Evolutionary conservation across 768 basidiomycete genomes (phyloP).

Genomic region (Boletus coccyginus): DNA sequence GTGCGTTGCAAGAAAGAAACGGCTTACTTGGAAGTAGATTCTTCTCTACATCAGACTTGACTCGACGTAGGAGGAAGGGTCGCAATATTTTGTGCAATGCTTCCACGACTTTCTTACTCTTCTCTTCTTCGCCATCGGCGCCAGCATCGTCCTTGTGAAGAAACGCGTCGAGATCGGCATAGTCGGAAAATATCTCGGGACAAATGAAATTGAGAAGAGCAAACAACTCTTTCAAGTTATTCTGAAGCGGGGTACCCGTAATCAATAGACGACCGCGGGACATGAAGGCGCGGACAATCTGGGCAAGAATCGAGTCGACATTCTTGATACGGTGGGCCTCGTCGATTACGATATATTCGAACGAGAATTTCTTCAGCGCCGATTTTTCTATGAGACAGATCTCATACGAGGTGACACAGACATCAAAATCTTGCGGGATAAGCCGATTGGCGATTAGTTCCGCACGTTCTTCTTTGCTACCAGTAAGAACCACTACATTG

Average conservation of each 20-base stretch:
- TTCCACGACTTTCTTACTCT: constrained; percentile 91
- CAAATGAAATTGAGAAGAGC: constrained; percentile 93
- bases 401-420: constrained; percentile 95
- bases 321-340: constrained; percentile 99
- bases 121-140: constrained; percentile 70
- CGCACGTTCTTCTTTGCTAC: constrained; percentile 85
- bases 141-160: constrained; percentile 81
- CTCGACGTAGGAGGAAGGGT: constrained; percentile 90
- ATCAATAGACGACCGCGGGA: constrained; percentile 90
- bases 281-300: constrained; percentile 90
- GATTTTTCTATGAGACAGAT: constrained; percentile 94
- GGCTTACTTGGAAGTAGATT: constrained; percentile 81
- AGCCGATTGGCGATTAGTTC: constrained; percentile 76
- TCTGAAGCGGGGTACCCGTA: constrained; percentile 95
- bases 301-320: constrained; percentile 91
- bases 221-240: constrained; percentile 95
- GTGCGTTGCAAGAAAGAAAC: not conserved
- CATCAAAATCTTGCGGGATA: constrained; percentile 86
- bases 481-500: constrained; percentile 76
- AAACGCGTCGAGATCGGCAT: constrained; percentile 90
- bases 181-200: constrained; percentile 92
- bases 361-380: constrained; percentile 90
- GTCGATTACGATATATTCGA: constrained; percentile 98
- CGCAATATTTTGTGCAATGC: constrained; percentile 95
- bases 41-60: constrained; percentile 98